Base-by-base conservation (phyloP, 805 yeast genomes). In the Candida ficus region DNA sequence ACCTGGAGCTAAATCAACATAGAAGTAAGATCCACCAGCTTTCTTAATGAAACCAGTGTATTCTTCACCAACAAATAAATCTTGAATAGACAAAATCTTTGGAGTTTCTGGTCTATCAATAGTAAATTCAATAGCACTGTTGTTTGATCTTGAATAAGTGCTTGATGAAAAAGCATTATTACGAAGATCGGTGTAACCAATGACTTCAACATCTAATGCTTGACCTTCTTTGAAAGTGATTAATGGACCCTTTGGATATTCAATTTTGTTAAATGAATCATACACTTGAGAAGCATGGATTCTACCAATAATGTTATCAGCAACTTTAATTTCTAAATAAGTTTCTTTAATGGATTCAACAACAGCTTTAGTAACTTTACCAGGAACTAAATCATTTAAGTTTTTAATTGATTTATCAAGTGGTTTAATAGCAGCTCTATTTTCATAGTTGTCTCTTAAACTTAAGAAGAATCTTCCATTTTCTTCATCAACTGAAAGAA, bases 251-350 rank as follows among this genome's bases (percentile, higher is more conserved):
- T 66, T 69, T 17, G 61, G 59, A 54, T 86, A 78, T 39, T 68
- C 62, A 35, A 89, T 82, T 22, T 76, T 81, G 3, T 65, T 61
- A 44, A 66, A 60, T 0, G 60, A 49, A 39, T 76, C 78, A 61
- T 75, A 83, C 29, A 83, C 65, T 61, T 88, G 84, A 14, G 89
- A 74, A 14, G 82, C 68, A 52, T 87, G 95, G 43, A 90, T 63
- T 57, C 95, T 76, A 29, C 95, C 97, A 52, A 76, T 83, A 45
- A 79, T 67, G 56, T 83, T 80, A 44, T 83, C 93, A 39, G 93
- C 89, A 34, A 89, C 66, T 37, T 73, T 73, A 16, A 90, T 83
- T 52, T 80, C 80, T 49, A 90, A 65, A 63, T 86, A 93, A 6
- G 86, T 77, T 25, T 75, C 77, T 57, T 83, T 85, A 28, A 85